A percentile compares a stretch with the other conserved stretches of the same genome.
Evolutionary conservation across 2,329 filamentous ascomycete genomes (phyloP).

Genomic region (Colletotrichum trifolii): DNA sequence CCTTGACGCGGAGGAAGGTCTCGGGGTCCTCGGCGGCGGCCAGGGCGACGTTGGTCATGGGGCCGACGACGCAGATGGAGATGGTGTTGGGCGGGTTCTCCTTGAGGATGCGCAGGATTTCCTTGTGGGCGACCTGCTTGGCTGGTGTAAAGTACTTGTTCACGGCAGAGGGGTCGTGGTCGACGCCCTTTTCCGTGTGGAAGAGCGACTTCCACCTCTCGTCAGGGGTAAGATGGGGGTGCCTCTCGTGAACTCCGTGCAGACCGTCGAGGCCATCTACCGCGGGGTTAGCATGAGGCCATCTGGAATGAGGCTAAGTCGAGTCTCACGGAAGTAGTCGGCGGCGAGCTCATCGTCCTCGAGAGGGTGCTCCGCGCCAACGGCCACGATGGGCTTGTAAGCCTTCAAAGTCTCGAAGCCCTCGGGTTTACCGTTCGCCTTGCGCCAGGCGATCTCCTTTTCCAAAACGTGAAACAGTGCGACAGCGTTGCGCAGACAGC

Average conservation of each 20-base stretch:
- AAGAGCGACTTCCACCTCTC: slow-evolving; percentile 81
- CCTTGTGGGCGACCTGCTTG: slow-evolving; percentile 77
- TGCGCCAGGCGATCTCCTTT: slow-evolving; percentile 87
- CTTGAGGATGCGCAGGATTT: slow-evolving; percentile 87
- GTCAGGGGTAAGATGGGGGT: slow-evolving; percentile 79
- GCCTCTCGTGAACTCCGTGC: slow-evolving; percentile 78
- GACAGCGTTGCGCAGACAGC: slow-evolving; percentile 88
- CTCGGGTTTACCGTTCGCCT: slow-evolving; percentile 70
- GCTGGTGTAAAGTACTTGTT: slow-evolving; percentile 80
- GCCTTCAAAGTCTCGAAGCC: slow-evolving; percentile 80
- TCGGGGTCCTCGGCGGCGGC: slow-evolving; percentile 90
- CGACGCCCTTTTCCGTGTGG: slow-evolving; percentile 48
- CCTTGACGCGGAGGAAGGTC: slow-evolving; percentile 87
- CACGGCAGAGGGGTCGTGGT: slow-evolving; percentile 50
- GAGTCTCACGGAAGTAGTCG: slow-evolving; percentile 84
- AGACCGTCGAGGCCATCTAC: slow-evolving; percentile 81
- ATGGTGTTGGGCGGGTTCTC: slow-evolving; percentile 87
- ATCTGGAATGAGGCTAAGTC: background rate
- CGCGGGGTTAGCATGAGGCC: slow-evolving; percentile 17
- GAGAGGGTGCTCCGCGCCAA: slow-evolving; percentile 87
- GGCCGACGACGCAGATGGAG: slow-evolving; percentile 90
- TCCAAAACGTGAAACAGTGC: slow-evolving; percentile 93
- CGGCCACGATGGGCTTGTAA: slow-evolving; percentile 84
- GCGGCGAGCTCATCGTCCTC: slow-evolving; percentile 84
- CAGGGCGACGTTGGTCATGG: slow-evolving; percentile 91